Evolutionary conservation across 2,329 filamentous ascomycete species (phyloP), one percentile per base, ranked within the genome.

Genomic region (Trichoderma sp.): DNA sequence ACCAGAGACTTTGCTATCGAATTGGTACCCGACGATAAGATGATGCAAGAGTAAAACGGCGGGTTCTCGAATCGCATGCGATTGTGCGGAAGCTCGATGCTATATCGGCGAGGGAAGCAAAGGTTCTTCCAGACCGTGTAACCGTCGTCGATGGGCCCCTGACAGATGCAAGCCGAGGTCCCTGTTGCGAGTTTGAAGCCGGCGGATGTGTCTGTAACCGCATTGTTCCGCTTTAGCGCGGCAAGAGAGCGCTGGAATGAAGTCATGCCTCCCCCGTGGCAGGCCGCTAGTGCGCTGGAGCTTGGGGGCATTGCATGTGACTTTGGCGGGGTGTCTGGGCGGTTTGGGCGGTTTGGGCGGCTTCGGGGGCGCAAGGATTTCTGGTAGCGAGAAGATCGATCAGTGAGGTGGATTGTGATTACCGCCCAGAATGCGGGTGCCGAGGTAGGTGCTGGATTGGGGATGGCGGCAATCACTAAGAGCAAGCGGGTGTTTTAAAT

Each of bases 221-320:
- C 58, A 30, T 12, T 64, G 66, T 73, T 47, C 64, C 69, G 66
- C 69, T 47, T 43, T 57, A 62, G 64, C 59, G 69, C 72, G 70
- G 64, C 43, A 62, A 62, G 61, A 61, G 34, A 23, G 39, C 59
- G 50, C 66, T 36, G 71, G 57, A 74, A 76, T 77, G 76, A 78
- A 72, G 76, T 77, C 76, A 77, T 72, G 70, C 23, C 28, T 58
- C n/a, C 47, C 34, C 71, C 20, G 68, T 57, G 39, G 32, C 32
- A 32, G 36, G 23, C 47, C 39, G 68, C 58, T 63, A 70, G 68
- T 17, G 68, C 59, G 30, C 59, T 70, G 57, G 30, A 70, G 59
- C 32, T 65, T 67, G 59, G 72, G 70, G 62, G 67, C 64, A 59
- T 65, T 72, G 74, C 76, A 77, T 77, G 76, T 77, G 76, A 77